A percentile compares a stretch with the other conserved stretches of the same genome.
Conservation (phyloP, 352 stramenopile species). For the Globisporangium cylindrosporum region DNA sequence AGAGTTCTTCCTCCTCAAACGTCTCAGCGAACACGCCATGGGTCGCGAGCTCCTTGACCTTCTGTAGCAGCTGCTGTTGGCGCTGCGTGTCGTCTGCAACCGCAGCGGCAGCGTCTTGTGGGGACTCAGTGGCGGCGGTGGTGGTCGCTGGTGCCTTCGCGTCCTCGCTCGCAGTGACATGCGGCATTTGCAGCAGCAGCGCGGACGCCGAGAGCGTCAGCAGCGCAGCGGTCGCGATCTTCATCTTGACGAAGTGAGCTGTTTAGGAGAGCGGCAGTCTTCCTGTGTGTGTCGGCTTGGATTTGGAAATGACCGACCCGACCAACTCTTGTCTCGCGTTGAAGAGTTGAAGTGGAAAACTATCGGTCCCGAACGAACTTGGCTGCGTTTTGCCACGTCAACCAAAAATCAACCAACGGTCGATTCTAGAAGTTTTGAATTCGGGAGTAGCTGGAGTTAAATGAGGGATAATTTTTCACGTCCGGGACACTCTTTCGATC, state of each 20-base stretch:
- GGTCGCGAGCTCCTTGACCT: conserved; percentile 52
- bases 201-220: conserved; percentile 41
- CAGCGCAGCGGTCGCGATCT: conserved; percentile 33
- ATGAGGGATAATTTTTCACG: too few relatives aligned
- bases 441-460: not conserved
- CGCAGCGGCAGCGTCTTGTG: conserved; percentile 5
- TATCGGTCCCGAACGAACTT: not conserved
- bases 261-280: not conserved
- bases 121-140: not conserved
- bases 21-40: conserved; percentile 74
- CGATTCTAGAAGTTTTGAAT: not conserved
- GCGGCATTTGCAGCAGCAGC: conserved; percentile 33
- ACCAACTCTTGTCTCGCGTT: not conserved
- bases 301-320: not conserved
- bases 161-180: not conserved
- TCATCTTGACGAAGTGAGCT: conserved; percentile 35
- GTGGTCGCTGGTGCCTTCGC: not conserved
- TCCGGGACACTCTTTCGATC: not conserved
- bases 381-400: not conserved
- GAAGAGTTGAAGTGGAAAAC: not conserved
- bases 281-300: not conserved
- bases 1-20: conserved; percentile 56
- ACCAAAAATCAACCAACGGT: not conserved
- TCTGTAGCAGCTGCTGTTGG: conserved; percentile 32
- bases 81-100: conserved; percentile 18